Evolutionary conservation across 225 moss, liverwort and hornwort genomes (phyloP).

Genomic region (Bryoerythrophyllum caledonicum): DNA sequence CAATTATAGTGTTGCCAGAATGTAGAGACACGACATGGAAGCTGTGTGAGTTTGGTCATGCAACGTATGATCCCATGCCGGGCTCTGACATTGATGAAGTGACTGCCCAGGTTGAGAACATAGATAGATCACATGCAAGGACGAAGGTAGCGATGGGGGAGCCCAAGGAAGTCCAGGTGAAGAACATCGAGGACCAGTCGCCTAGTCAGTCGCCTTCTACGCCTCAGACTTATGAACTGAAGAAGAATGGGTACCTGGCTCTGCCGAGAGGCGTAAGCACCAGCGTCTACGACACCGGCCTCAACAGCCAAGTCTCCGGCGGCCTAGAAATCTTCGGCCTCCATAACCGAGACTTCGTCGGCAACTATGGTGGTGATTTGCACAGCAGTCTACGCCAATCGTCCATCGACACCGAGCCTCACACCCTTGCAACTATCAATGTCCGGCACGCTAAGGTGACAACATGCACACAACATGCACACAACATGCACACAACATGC

Average conservation of each 20-base stretch:
- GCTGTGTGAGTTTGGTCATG: neutral
- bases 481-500: too few relatives aligned
- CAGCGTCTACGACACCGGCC: slow-evolving; percentile 12
- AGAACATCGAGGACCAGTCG: neutral
- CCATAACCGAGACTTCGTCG: neutral
- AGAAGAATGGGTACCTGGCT: slow-evolving; percentile 37
- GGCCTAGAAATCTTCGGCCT: slow-evolving; percentile 14
- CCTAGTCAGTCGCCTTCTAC: neutral
- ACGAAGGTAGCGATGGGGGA: slow-evolving; percentile 24
- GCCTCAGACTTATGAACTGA: slow-evolving; percentile 30
- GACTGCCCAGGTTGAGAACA: slow-evolving; percentile 9
- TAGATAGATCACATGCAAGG: slow-evolving; percentile 1
- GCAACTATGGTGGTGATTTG: neutral
- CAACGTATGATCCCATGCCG: neutral
- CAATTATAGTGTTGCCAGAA: too few relatives aligned
- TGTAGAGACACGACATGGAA: neutral
- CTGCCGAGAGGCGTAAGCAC: slow-evolving; percentile 19
- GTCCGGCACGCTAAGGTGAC: slow-evolving; percentile 33
- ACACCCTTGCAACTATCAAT: slow-evolving; percentile 21
- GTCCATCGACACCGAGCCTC: slow-evolving; percentile 45
- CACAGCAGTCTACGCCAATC: slow-evolving; percentile 29
- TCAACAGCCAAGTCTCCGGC: slow-evolving; percentile 18
- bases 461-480: neutral
- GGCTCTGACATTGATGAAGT: neutral
- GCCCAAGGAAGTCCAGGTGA: neutral